Base-by-base conservation (phyloP, 352 stramenopile genomes). In the Phytopythium boreale region DNA sequence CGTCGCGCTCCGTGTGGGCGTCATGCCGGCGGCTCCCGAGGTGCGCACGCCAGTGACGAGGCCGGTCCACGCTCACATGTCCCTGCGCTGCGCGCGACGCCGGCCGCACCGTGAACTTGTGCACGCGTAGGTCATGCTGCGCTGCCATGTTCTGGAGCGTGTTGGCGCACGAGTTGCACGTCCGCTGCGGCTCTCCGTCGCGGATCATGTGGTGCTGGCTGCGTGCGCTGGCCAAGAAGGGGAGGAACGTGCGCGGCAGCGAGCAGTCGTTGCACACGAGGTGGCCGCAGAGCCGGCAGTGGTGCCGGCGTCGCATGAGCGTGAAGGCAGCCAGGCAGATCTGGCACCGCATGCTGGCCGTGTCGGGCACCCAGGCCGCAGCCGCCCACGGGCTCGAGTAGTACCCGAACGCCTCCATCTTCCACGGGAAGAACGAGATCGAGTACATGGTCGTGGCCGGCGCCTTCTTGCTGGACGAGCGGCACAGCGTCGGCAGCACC, bases 401-500 rank as follows among this genome's bases (percentile, higher is more conserved):
- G 59, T 90, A 90, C 15, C 74, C 74, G 36, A 71, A 69, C 12
- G 82, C 59, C 47, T 90, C 82, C 77, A 86, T 86, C 56, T 88
- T 90, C 82, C 82, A 90, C 59, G 82, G 82, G 62, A 85, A 89
- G 56, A 90, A 90, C 58, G 82, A 84, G 59, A 90, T 89, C 7
- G 82, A 90, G 65, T 82, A 89, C 74, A 89, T 82, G 58, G 68
- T 72, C 37, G 67, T 74, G 27, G 74, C 59, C 8, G 68, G 50
- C n/a, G 22, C 26, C 39, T 49, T 49, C n/a, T 70, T 75, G 41
- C 53, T 34, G 19, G 34, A 34, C 36, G 53, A 5, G 8, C 11
- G n/a, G 34, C 19, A 24, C 53, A 49, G 53, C n/a, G 10, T 20
- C 36, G 34, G 31, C 10, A 46, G 36, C 20, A 5, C n/a, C 19